Base-by-base conservation (phyloP, 352 stramenopile species). In the Phytopythium oedochilum region DNA sequence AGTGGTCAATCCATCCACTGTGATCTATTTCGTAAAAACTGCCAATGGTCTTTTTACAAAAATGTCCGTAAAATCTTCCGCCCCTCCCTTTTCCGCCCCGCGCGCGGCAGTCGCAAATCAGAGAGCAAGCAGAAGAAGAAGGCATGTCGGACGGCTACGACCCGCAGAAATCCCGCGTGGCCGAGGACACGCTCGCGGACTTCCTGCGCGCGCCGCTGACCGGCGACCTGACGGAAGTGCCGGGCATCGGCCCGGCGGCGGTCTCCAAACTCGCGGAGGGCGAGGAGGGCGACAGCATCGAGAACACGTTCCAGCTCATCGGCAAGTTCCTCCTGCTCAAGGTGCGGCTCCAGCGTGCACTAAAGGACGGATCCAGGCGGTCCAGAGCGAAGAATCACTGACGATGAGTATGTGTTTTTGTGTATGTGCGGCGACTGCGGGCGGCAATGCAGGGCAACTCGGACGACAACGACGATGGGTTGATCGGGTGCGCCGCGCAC, bases 301-400 rank as follows among this genome's bases (percentile, higher is more conserved):
- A 86, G 34, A 99, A 98, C 83, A 98, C 96, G n/a, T 99, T 97
- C 78, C 94, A 98, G 69, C 83, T 99, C 31, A 97, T 99, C 63
- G 96, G 94, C 70, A 98, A 99, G 64, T 92, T 93, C 58, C 68
- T 93, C 34, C 71, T 92, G 74, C 78, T 94, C 35, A 93, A 93
- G 77, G 79, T 90, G 49, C 43, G 74, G 36, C 1, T 26, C n/a
- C n/a, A n/a, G n/a, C n/a, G n/a, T n/a, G n/a, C n/a, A n/a, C n/a
- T n/a, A n/a, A n/a, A n/a, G n/a, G n/a, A n/a, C n/a, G n/a, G n/a
- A n/a, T n/a, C n/a, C n/a, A n/a, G n/a, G n/a, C n/a, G n/a, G n/a
- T n/a, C n/a, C n/a, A n/a, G n/a, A n/a, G n/a, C n/a, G 18, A n/a
- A 40, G 5, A 53, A 4, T 14, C 25, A 14, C 23, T 35, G 44